Evolutionary conservation across 2,329 filamentous ascomycete species (phyloP).

Genomic region (Scedosporium aurantiacum): DNA sequence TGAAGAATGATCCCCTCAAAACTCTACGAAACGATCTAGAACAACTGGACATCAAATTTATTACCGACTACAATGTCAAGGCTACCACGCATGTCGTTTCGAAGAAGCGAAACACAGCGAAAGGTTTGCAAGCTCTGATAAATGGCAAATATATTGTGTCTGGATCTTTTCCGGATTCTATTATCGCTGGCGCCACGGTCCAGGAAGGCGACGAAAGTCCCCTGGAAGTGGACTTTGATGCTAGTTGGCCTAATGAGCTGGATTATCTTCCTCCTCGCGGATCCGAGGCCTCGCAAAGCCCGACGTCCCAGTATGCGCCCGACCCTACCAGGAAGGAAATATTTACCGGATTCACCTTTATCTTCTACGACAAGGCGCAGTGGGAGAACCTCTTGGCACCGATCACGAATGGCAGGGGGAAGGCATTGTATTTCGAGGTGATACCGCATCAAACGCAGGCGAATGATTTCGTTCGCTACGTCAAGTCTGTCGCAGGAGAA

Average conservation of each 20-base stretch:
- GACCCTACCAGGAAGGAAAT: conserved; percentile 54
- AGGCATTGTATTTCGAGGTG: conserved; percentile 59
- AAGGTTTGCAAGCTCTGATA: conserved; percentile 76
- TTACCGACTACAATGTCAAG: conserved; percentile 56
- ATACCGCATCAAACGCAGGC: conserved; percentile 52
- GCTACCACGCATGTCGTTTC: conserved; percentile 81
- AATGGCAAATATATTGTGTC: conserved; percentile 70
- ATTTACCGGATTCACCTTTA: conserved; percentile 79
- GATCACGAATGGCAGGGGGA: conserved; percentile 72
- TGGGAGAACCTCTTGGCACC: conserved; percentile 63
- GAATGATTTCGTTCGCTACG: conserved; percentile 67
- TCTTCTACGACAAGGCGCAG: conserved; percentile 71
- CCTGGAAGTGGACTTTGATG: conserved; percentile 71
- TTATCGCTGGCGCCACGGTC: conserved; percentile 49
- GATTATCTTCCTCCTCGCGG: conserved; percentile 63
- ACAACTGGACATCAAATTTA: conserved; percentile 78
- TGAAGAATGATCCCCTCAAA: conserved; percentile 53
- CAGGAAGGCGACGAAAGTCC: conserved; percentile 39
- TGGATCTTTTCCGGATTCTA: conserved; percentile 59
- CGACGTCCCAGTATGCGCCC: conserved; percentile 60
- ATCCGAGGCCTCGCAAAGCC: conserved; percentile 61
- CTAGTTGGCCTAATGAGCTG: conserved; percentile 64
- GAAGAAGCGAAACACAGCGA: conserved; percentile 80
- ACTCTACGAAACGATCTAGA: conserved; percentile 58
- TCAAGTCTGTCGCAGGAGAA: conserved; percentile 63